Evolutionary conservation across 768 basidiomycete species (phyloP).

Genomic region (Suillus ampliporus): DNA sequence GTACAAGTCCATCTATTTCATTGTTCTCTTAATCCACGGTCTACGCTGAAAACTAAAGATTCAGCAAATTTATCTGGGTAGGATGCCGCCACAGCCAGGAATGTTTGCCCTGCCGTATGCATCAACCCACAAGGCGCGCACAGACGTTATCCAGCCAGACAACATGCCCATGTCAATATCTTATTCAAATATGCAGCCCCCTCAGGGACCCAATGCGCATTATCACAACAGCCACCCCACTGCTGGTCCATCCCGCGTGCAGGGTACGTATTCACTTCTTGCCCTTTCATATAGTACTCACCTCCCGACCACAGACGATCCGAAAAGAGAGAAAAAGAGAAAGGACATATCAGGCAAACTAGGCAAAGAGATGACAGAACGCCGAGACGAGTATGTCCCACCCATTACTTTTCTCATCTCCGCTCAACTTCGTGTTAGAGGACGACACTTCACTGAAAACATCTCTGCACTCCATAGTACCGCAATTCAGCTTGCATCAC

Average conservation of each 20-base stretch:
- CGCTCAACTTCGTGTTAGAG: conserved; percentile 42
- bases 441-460: conserved; percentile 65
- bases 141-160: conserved; percentile 35
- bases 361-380: conserved; percentile 74
- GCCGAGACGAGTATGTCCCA: conserved; percentile 71
- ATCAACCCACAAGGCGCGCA: conserved; percentile 49
- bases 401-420: neutral
- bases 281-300: conserved; percentile 28
- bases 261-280: conserved; percentile 40
- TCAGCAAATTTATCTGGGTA: neutral
- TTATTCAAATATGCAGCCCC: conserved; percentile 18
- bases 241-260: conserved; percentile 50
- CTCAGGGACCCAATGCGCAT: conserved; percentile 28
- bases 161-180: conserved; percentile 22
- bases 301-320: conserved; percentile 42
- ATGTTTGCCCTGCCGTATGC: conserved; percentile 67
- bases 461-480: conserved; percentile 64
- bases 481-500: conserved; percentile 66
- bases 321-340: conserved; percentile 67
- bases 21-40: neutral
- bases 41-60: neutral
- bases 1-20: neutral
- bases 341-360: conserved; percentile 73
- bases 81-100: conserved; percentile 74
- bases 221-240: conserved; percentile 44